Percentiles rank a stretch among this genome's conserved stretches.
These are phyloP conservation scores for Xylariaceae sp. DNA, from an alignment of 2,329 filamentous ascomycete species.

Conservation along the genomic window DNA sequence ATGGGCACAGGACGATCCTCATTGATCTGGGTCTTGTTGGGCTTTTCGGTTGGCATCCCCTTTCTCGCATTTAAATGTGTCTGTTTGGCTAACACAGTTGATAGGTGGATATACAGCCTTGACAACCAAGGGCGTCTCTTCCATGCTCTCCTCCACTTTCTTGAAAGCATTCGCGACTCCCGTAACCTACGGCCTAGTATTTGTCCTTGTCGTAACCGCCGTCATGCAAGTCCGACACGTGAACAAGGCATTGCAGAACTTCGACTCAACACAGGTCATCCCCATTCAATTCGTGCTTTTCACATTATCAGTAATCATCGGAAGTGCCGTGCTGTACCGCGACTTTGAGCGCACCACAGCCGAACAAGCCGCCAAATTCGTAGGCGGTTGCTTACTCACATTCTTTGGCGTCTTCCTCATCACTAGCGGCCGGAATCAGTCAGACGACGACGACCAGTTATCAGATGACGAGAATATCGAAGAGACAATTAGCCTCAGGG, in stretches of 20 bases:
- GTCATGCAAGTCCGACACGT: slow-evolving; percentile 97
- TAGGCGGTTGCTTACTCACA: slow-evolving; percentile 85
- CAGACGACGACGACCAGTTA: slow-evolving; percentile 56
- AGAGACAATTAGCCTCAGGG: slow-evolving; percentile 58
- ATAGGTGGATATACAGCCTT: slow-evolving; percentile 91
- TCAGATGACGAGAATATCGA: slow-evolving; percentile 57
- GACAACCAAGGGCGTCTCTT: slow-evolving; percentile 93
- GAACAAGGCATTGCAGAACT: slow-evolving; percentile 81
- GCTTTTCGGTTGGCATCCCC: slow-evolving; percentile 70
- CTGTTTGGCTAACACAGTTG: slow-evolving; percentile 10
- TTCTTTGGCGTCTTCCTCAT: slow-evolving; percentile 98
- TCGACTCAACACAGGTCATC: slow-evolving; percentile 96
- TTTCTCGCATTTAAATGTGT: neutral
- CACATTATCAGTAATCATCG: slow-evolving; percentile 90
- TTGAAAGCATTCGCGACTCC: slow-evolving; percentile 87
- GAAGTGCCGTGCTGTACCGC: slow-evolving; percentile 87
- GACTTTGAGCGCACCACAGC: slow-evolving; percentile 83
- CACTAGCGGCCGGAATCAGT: slow-evolving; percentile 69
- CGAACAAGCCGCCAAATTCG: slow-evolving; percentile 74
- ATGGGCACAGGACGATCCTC: slow-evolving; percentile 81
- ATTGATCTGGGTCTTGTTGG: slow-evolving; percentile 92
- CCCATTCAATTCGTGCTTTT: slow-evolving; percentile 97
- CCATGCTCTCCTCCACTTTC: slow-evolving; percentile 85
- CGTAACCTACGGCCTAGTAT: slow-evolving; percentile 80
- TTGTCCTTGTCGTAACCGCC: slow-evolving; percentile 76